Base-by-base conservation (phyloP, 192 early-diverging fungal genomes). In the Pilobolus umbonatus region DNA sequence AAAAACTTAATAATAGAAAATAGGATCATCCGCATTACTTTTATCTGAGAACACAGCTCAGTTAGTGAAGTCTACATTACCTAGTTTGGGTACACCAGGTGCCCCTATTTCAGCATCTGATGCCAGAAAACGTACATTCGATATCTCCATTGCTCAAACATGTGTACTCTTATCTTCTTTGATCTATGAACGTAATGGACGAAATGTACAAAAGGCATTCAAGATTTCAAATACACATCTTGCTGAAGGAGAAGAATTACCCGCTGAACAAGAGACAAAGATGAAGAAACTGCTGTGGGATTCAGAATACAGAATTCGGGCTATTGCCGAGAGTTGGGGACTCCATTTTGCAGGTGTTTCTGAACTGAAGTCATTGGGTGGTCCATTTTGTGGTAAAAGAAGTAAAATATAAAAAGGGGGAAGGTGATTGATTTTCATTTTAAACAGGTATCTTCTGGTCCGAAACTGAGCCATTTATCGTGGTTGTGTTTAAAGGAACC, bases 311-410 rank as follows among this genome's bases (percentile, higher is more conserved):
- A 26, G 45, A 1, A 73, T 80, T 21, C 59, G 67, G 1, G 8
- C 19, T 1, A 64, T 71, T 49, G 62, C 69, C 2, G 30, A 62
- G 25, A 28, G 58, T 0, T 69, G 71, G 51, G 68, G 64, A 4
- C 48, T 80, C 38, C 52, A 64, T 15, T 80, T 80, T 50, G 52
- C 58, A 4, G 76, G 75, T 1, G 38, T 80, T 11, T 71, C 75
- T 28, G 78, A 80, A 55, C 61, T 80, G 3, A 80, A 77, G 21
- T 61, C 67, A 1, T 11, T 77, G 0, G 78, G 78, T 9, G 78
- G 78, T 1, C 73, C 75, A 0, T 80, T 71, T 56, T 67, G 67
- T 29, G 78, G 78, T 12, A 61, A 58, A 15, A 10, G 11, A 31
- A 8, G n/a, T 8, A 21, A 21, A 4, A 21, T 46, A 19, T 17